Conservation (phyloP, 1,284 basidiomycete species). For the Puccinia brachypodii region DNA sequence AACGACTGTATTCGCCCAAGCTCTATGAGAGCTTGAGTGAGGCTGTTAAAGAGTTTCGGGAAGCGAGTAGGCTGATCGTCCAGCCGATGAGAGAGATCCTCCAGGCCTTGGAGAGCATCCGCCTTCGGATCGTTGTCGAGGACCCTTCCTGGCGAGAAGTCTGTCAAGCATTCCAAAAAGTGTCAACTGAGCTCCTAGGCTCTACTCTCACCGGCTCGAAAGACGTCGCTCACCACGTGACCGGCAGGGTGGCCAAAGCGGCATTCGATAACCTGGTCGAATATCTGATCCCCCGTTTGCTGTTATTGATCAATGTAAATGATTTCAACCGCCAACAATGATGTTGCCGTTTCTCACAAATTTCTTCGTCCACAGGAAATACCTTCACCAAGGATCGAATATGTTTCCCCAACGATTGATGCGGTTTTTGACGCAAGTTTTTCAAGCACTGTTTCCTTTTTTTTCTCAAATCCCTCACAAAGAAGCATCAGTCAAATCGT, state of each 20-base stretch:
- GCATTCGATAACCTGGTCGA: neutral
- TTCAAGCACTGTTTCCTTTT: neutral
- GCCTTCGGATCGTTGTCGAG: constrained; percentile 4
- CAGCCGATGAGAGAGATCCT: neutral
- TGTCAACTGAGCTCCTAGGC: neutral
- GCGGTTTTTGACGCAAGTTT: constrained; percentile 30
- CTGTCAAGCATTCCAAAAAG: neutral
- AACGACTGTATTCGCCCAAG: constrained; percentile 18
- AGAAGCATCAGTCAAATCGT: too few species aligned
- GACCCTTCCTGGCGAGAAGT: constrained; percentile 2
- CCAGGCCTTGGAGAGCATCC: constrained; percentile 8
- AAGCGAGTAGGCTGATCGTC: neutral
- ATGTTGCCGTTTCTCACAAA: neutral
- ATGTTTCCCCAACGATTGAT: constrained; percentile 18
- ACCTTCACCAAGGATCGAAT: constrained; percentile 41
- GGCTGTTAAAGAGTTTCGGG: constrained; percentile 5
- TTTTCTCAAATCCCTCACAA: neutral
- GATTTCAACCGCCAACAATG: neutral
- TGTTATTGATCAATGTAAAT: constrained; percentile 12
- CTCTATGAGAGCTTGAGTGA: constrained; percentile 7
- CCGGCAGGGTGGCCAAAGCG: neutral
- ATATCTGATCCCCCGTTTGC: constrained; percentile 9
- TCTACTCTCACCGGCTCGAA: neutral
- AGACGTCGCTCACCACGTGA: neutral
- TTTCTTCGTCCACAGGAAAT: constrained; percentile 21